Base-by-base conservation (phyloP, 129 eudicot species). In the Chrysanthemum seticuspe region DNA sequence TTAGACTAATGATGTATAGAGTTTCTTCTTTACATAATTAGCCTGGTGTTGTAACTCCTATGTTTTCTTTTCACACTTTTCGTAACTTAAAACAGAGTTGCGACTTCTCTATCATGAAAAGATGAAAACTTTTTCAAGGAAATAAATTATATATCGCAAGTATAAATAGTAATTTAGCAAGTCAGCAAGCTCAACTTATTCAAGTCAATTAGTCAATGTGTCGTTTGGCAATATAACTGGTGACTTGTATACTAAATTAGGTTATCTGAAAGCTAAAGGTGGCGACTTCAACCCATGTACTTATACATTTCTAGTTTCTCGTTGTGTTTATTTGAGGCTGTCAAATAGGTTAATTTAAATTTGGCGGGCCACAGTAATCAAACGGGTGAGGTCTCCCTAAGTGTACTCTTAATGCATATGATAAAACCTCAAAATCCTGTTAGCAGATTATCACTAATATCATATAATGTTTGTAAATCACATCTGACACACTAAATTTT, bases 1-100 rank as follows among this genome's bases (percentile, higher is more conserved):
- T 51, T 62, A 12, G 11, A 74, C 40, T 18, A 62, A 40, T 40
- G 10, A 40, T 40, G 47, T 40, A 40, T 40, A 40, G 47, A 40
- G 47, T 6, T 6, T 40, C 47, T 7, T 40, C 47, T 73, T 49
- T 16, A 61, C 69, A 60, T 27, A 60, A 14, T 57, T 57, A 49
- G 14, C 60, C 58, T 60, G n/a, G 6, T 23, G 23, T 60, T 23
- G 49, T 71, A 71, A 71, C 54, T 16, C 34, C n/a, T 70, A 15
- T 6, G 16, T 71, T 13, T 56, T 25, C 18, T 57, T 55, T 68
- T 49, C 14, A 51, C 60, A 52, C 25, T 25, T 50, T 21, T 13
- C 50, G 23, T 49, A 19, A 67, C 8, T 57, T 67, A 13, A 34
- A 47, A 49, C 36, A 1, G 14, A 25, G 19, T 7, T 68, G 60